Percentiles rank a stretch among this genome's conserved stretches.
phyloP scores from a whole-genome alignment of 1,284 basidiomycete species.

The Trametes hirsuta region DNA sequence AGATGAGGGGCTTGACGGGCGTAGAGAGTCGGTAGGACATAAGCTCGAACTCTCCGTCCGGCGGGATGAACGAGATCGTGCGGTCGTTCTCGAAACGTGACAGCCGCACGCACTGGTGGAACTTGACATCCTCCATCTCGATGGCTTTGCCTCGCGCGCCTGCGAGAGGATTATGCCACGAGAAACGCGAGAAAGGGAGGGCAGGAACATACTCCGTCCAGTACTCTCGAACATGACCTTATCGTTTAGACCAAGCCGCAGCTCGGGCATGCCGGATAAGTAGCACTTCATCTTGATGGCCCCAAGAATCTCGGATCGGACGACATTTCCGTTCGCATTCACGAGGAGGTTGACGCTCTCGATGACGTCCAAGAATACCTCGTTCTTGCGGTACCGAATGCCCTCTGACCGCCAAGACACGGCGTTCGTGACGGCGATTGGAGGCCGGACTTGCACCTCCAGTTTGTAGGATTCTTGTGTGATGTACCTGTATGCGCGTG shows the following conservation, averaged over 20 bases:
- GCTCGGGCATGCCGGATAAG: conserved; percentile 97
- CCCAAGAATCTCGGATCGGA: conserved; percentile 96
- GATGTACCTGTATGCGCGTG: conserved; percentile 73
- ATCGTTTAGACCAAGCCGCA: conserved; percentile 95
- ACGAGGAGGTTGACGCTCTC: conserved; percentile 98
- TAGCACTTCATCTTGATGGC: conserved; percentile 99
- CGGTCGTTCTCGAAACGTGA: conserved; percentile 98
- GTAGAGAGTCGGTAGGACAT: conserved; percentile 98
- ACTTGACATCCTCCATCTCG: conserved; percentile 99
- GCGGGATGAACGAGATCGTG: conserved; percentile 98
- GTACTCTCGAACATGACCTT: conserved; percentile 99
- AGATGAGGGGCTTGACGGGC: conserved; percentile 96
- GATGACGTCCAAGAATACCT: conserved; percentile 98
- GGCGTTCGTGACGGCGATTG: conserved; percentile 98
- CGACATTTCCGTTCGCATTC: conserved; percentile 96
- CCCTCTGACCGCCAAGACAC: conserved; percentile 99
- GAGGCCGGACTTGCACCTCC: conserved; percentile 94
- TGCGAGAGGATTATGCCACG: conserved; percentile 33
- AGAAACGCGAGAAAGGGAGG: background rate
- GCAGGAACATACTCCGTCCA: conserved; percentile 77
- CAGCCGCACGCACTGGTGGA: conserved; percentile 99
- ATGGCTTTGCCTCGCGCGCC: conserved; percentile 96
- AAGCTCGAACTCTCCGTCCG: conserved; percentile 98
- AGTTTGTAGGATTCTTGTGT: conserved; percentile 99
- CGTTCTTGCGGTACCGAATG: conserved; percentile 98